Base-by-base conservation (phyloP, 768 basidiomycete species). In the Mycena venus region DNA sequence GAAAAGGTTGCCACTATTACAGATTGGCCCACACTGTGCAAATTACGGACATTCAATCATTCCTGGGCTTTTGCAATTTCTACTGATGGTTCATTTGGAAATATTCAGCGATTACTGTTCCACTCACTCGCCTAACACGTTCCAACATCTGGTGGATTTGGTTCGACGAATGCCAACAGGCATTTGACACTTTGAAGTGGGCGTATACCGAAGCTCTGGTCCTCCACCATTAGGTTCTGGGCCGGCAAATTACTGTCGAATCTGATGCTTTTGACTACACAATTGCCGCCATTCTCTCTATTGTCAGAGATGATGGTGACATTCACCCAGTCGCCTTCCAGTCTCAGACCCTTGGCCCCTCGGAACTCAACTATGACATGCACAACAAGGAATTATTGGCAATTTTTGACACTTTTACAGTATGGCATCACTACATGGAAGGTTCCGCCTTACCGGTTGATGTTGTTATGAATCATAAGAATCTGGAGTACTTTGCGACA, bases 371-470 rank as follows among this genome's bases (percentile, higher is more conserved):
- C 77, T 89, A 89, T 74, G 79, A 84, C 27, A 80, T 83, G 3
- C 82, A 87, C 74, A 83, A 89, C 74, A 86, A 86, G 75, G 88
- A 89, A 71, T n/a, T n/a, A n/a, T n/a, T n/a, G n/a, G n/a, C n/a
- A n/a, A 74, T 88, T 3, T 78, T 89, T 0, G 85, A 86, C 0
- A 83, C 89, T 42, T 72, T 88, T 83, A n/a, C n/a, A n/a, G n/a
- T n/a, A n/a, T n/a, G 78, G 84, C 66, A 80, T 0, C 73, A 80
- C 17, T 84, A 79, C 62, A 78, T 83, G 6, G 77, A 81, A 59
- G 80, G 82, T 7, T 51, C 76, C 0, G 17, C 27, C 0, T 2
- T 34, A n/a, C 75, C 80, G 2, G 65, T 83, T 60, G 42, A 78
- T 23, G 76, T 85, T 36, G 61, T 83, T 9, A 80, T 82, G 0